Evolutionary conservation across 305 asterid species (phyloP), one percentile per base, ranked within the genome.

Genomic region (Stenogyne calaminthoides): DNA sequence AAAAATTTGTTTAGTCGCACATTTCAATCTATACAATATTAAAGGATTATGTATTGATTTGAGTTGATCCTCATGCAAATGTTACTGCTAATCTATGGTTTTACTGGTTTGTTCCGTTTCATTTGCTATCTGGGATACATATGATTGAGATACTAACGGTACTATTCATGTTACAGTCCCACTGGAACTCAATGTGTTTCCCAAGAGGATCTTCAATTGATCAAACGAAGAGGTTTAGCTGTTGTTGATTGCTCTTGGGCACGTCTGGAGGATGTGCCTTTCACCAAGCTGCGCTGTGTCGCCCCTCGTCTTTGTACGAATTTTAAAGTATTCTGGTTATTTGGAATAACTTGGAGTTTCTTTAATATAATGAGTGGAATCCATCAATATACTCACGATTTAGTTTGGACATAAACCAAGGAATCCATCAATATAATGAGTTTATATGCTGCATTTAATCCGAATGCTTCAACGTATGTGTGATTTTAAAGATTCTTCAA

Each of bases 191-290:
- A 88, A 67, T 94, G 99, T 34, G 92, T 94, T 80, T 94, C 99
- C 52, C 88, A 87, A 65, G 96, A 90, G 81, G 99, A 94, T 81
- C 90, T 70, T 76, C 84, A 73, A 55, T 78, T 94, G 69, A 87
- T 94, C 58, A 87, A 84, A 58, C 82, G 80, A 79, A 90, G 85
- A 81, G 99, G 99, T 27, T 82, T 94, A 59, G 97, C 95, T 79
- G 97, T 94, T 18, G 97, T 94, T 5, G 99, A 94, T 78, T 94
- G 99, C 80, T 94, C 99, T 9, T 94, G 99, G 97, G 97, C 97
- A 12, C 95, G 97, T 27, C 84, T 94, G 22, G 89, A 85, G 19
- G 99, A 91, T 71, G 97, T 94, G 71, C 97, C 97, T 79, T 94
- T 94, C 77, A 64, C 97, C 78, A 94, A 91, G 86, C 85, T 94